A percentile compares a stretch with the other conserved stretches of the same genome.
Conservation (phyloP, 1,139 yeast species). For the Candida labiduridarum region DNA sequence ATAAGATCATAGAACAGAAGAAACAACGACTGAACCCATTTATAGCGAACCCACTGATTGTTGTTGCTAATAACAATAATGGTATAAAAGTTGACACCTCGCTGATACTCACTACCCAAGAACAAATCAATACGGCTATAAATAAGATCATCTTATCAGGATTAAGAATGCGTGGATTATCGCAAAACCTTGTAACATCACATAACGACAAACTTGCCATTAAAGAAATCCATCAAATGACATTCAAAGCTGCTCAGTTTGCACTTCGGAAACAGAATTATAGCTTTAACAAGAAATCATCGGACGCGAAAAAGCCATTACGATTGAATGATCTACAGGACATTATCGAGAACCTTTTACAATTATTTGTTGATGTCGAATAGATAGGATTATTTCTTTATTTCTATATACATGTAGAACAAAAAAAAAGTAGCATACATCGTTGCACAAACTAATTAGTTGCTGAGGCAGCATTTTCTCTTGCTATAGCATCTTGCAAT, state of each 20-base stretch:
- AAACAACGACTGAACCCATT: slow-evolving; percentile 22
- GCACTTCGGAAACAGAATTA: slow-evolving; percentile 41
- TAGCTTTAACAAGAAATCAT: slow-evolving; percentile 21
- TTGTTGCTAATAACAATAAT: background rate
- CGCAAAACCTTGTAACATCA: slow-evolving; percentile 25
- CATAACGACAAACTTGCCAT: slow-evolving; percentile 37
- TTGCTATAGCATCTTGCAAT: slow-evolving; percentile 12
- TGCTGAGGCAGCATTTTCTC: background rate
- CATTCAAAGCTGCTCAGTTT: slow-evolving; percentile 42
- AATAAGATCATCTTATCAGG: slow-evolving; percentile 44
- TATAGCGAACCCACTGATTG: slow-evolving; percentile 10
- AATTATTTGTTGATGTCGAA: slow-evolving; percentile 37
- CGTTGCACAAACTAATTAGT: too few species aligned
- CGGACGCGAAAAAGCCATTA: slow-evolving; percentile 16
- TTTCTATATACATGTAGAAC: slow-evolving; percentile 7
- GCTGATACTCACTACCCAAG: slow-evolving; percentile 28
- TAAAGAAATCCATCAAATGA: slow-evolving; percentile 48
- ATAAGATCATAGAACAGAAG: slow-evolving; percentile 37
- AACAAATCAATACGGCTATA: slow-evolving; percentile 37
- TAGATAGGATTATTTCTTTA: slow-evolving; percentile 6
- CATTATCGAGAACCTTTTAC: slow-evolving; percentile 38
- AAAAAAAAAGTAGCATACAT: background rate
- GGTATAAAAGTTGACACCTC: slow-evolving; percentile 6
- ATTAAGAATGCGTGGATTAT: slow-evolving; percentile 44
- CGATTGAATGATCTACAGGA: slow-evolving; percentile 37